Evolutionary conservation across 805 yeast species (phyloP).

Genomic region (Komagataella mondaviorum): DNA sequence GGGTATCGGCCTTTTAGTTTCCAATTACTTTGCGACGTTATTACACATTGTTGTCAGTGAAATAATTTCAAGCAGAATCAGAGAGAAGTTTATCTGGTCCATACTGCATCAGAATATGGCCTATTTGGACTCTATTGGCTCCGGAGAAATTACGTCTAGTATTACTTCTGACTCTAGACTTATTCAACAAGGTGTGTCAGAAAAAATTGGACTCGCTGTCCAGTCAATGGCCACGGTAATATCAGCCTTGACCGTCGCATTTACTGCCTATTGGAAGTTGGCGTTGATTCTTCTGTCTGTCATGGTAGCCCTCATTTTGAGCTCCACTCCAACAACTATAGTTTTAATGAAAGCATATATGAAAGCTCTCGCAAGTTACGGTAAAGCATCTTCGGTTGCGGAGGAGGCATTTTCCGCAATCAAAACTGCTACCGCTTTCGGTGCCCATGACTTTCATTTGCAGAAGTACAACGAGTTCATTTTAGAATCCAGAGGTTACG

Average conservation of each 20-base stretch:
- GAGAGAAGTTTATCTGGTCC: conserved; percentile 20
- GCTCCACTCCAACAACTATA: conserved; percentile 40
- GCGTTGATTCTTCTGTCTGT: conserved; percentile 19
- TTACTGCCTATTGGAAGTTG: conserved; percentile 15
- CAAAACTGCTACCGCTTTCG: conserved; percentile 26
- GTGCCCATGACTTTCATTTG: conserved; percentile 21
- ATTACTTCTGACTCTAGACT: conserved; percentile 24
- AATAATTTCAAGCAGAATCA: conserved; percentile 19
- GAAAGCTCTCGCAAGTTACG: neutral
- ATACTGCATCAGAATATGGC: conserved; percentile 25
- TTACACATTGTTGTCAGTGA: conserved; percentile 25
- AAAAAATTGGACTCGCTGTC: conserved; percentile 23
- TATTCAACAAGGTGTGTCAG: conserved; percentile 27
- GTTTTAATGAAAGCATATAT: conserved; percentile 23
- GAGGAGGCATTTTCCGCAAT: conserved; percentile 26
- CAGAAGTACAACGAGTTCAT: conserved; percentile 16
- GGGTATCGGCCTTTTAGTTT: conserved; percentile 20
- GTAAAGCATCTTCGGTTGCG: conserved; percentile 14
- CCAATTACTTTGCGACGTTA: conserved; percentile 17
- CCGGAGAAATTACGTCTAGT: conserved; percentile 26
- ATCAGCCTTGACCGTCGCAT: conserved; percentile 17
- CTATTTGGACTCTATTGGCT: conserved; percentile 24
- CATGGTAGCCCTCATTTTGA: conserved; percentile 49
- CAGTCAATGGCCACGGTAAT: conserved; percentile 20
- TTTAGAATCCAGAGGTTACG: conserved; percentile 10